Base-by-base conservation (phyloP, 2,329 filamentous ascomycete species). In the Colletotrichum gigasporum region DNA sequence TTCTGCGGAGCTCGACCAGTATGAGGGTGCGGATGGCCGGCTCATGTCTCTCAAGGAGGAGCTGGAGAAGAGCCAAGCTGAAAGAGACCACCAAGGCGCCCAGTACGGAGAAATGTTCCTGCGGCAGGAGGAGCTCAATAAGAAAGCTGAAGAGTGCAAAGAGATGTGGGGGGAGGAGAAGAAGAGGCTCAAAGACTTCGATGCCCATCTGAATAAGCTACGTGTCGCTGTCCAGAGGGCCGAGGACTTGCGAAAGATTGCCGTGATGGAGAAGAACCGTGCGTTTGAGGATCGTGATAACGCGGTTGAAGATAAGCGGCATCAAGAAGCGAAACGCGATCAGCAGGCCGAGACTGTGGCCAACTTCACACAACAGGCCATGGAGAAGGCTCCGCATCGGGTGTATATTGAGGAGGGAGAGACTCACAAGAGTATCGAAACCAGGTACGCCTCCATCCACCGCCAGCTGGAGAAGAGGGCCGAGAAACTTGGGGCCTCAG, bases 11-110 rank as follows among this genome's bases (percentile, higher is more conserved):
- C 82, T 96, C 37, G 89, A 93, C 66, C 83, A 80, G 24, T 86
- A 87, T 47, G 85, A 91, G 64, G 90, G 90, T 3, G 87, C 88
- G 57, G 92, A 93, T 71, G 89, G 87, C 50, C 83, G 84, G 54
- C 79, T 95, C 1, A 84, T 88, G 45, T 79, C 79, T 11, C 79
- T 93, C 2, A 85, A 85, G 57, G 76, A 80, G 14, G 80, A 87
- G 48, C 82, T 96, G 1, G 77, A 81, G 59, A 86, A 89, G 7
- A 74, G 75, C 3, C 75, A 83, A 66, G 75, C 77, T 11, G 72
- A 79, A 39, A 72, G 79, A 20, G 78, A 83, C 1, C 80, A 84
- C 48, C 80, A 85, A 24, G 84, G 88, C 72, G 71, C 78, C 11
- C 83, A 88, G 62, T 90, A 85, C 67, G 87, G 84, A 18, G 79